Conservation (phyloP, 2,329 filamentous ascomycete genomes). For the Fragosphaeria purpurea region DNA sequence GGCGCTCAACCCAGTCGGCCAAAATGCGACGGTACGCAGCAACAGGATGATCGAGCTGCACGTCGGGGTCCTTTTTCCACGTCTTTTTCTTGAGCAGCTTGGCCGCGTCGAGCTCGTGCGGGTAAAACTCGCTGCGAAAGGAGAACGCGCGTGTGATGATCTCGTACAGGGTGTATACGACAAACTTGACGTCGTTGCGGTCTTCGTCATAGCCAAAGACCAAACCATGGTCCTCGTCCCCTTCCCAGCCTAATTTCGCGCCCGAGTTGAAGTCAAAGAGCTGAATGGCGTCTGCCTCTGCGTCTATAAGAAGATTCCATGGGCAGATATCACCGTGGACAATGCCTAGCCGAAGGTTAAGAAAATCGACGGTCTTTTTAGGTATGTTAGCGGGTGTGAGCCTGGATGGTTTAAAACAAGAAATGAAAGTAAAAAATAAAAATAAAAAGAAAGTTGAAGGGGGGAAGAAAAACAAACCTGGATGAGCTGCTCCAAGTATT, state of each 20-base stretch:
- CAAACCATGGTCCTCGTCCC: neutral
- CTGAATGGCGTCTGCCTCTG: constrained; percentile 22
- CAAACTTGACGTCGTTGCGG: constrained; percentile 8
- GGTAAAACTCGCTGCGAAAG: constrained; percentile 2
- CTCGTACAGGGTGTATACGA: constrained; percentile 11
- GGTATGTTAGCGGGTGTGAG: too few species aligned
- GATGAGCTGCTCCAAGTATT: constrained; percentile 27
- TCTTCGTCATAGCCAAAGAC: neutral
- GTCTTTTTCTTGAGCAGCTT: neutral
- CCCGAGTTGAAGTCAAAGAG: constrained; percentile 27
- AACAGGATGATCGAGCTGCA: constrained; percentile 4
- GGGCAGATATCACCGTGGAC: constrained; percentile 28
- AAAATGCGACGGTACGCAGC: constrained; percentile 1
- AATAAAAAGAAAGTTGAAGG: too few species aligned
- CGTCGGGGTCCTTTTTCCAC: constrained; percentile 4
- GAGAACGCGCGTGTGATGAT: constrained; percentile 7
- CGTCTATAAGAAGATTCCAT: constrained; percentile 20
- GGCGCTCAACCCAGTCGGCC: neutral
- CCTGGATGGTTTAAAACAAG: too few species aligned
- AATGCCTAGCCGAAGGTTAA: constrained; percentile 28
- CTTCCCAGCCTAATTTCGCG: constrained; percentile 13
- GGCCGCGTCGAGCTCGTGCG: constrained; percentile 1
- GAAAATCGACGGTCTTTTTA: constrained; percentile 20
- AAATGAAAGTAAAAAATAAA: too few species aligned
- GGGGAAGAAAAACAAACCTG: constrained; percentile 8